Evolutionary conservation across 1,284 basidiomycete species (phyloP), one percentile per base, ranked within the genome.

Genomic region (Apiotrichum veenhuisii): DNA sequence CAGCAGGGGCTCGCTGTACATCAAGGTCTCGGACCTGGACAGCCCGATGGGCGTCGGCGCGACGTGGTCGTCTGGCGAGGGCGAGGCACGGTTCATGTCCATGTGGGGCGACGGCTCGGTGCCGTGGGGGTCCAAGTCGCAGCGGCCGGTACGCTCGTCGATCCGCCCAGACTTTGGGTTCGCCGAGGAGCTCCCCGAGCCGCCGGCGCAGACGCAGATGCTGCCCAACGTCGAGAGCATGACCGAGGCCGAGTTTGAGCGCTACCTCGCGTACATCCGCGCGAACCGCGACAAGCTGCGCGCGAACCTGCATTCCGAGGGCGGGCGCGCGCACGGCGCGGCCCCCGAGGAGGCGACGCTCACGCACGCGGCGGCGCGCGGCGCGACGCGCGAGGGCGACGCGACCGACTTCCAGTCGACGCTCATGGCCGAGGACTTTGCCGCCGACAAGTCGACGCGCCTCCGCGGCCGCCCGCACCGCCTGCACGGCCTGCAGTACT

Each of bases 151-250:
- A 17, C 30, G 36, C 47, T 33, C 42, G 27, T 26, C 26, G 20
- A 25, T 47, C 18, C 33, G n/a, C 18, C 15, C 8, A 17, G 20
- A 36, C 52, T 40, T 26, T 12, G 49, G n/a, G 7, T 33, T 51
- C 22, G 42, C 50, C 38, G 43, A 50, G 40, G 43, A 36, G 10
- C 45, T 55, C 9, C 50, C 45, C 25, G 48, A 57, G 17, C 49
- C 46, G 10, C 33, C 50, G 20, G 3, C 52, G 9, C 30, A 47
- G 34, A 30, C 30, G 27, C 26, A 60, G 42, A 59, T 61, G 46
- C 58, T 76, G 34, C 65, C 67, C 5, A 72, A 77, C 59, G 65
- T 77, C 40, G 71, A 77, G 51, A 57, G 55, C 2, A 74, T 77
- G 75, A 66, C 61, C 20, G 62, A 67, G 37, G 37, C 57, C 37